Base-by-base conservation (phyloP, 495 filamentous ascomycete species). In the Aspergillus sparsus region DNA sequence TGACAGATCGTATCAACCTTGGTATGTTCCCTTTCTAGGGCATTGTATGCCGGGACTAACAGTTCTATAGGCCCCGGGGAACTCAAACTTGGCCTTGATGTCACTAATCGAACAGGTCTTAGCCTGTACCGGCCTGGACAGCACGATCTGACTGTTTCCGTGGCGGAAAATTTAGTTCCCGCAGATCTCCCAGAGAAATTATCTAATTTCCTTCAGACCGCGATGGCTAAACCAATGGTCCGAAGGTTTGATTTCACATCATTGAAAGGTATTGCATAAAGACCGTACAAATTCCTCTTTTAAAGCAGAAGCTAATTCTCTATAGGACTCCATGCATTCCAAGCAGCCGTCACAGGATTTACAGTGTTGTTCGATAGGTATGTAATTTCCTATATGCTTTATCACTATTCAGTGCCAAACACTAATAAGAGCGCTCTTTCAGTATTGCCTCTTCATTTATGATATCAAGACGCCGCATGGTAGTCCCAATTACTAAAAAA, bases 401-500 rank as follows among this genome's bases (percentile, higher is more conserved):
- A n/a, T 12, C 12, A 53, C 39, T 27, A 5, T 35, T 55, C 2
- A 34, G 18, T 32, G 5, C 11, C 13, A 15, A 10, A 21, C 0
- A 10, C 45, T 51, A 50, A 56, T 36, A 39, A 27, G 21, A n/a
- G 12, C 55, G 8, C 32, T 9, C 0, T 11, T 33, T 51, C 27
- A 65, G 63, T 51, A 52, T 69, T 45, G 91, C 88, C 9, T 76
- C 83, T 0, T 86, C 82, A 5, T 91, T 95, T 65, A 83, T 87
- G 58, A 94, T 96, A 57, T 86, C 91, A 3, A 89, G 91, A n/a
- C 83, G 90, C 45, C 83, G 89, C 58, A 91, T 89, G 83, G 87
- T 94, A 21, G 89, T 93, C n/a, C 90, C 90, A 0, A 90, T 93
- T 51, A 86, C 92, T 73, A 95, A 96, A 75, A 92, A 90, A 69